Evolutionary conservation across 768 basidiomycete species (phyloP), one percentile per base, ranked within the genome.

Genomic region (Mycena albidolilacea): DNA sequence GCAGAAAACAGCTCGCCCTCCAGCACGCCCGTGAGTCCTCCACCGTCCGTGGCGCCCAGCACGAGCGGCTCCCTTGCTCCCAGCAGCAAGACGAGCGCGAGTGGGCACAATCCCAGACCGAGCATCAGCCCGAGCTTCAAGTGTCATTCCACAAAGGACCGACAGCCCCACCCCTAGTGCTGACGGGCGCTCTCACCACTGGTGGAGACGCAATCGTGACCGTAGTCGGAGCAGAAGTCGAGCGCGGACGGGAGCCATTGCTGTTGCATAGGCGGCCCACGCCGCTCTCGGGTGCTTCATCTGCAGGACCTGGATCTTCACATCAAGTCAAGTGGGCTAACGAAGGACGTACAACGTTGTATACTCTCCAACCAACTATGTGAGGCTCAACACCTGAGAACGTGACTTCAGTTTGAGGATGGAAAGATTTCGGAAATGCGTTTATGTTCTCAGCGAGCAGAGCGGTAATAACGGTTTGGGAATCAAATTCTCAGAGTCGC

Each of bases 121-220:
- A 74, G 73, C 61, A 21, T 71, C 52, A 59, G 43, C 12, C 64
- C 60, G 23, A 69, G 63, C 58, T 48, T 62, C n/a, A n/a, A n/a
- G n/a, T 17, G 37, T 37, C 57, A 70, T 52, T 43, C n/a, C 64
- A 19, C 41, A 38, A 39, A 41, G 35, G 15, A 48, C 21, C 46
- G 30, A 15, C 54, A 65, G 54, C 30, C 39, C 73, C 21, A 46
- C 44, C 46, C 19, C 19, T 9, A 57, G 60, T 43, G 2, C 69
- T 5, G 72, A 73, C 5, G 35, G n/a, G 41, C 55, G 15, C 21
- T 37, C 61, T 5, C 60, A 52, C 15, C 70, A 62, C 35, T 75
- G 74, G 74, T 75, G 74, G 74, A 48, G 72, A 38, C 74, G 74
- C 30, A 75, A 65, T 61, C 64, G 67, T 19, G 63, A 58, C 48